Conservation (phyloP, 768 basidiomycete genomes). For the Boletus fagicola region DNA sequence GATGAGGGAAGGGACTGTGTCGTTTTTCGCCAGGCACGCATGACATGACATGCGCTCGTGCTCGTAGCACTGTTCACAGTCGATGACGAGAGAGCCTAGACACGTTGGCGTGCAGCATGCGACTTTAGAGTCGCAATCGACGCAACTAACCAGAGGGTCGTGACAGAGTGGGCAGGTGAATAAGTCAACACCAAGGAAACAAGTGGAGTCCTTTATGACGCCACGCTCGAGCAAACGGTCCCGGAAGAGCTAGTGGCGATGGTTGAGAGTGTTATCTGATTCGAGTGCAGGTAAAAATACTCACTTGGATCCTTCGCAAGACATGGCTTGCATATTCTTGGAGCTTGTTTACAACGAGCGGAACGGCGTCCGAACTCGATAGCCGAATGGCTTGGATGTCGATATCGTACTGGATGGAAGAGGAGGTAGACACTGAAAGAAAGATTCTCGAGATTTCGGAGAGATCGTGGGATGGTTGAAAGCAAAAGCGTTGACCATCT, state of each 20-base stretch:
- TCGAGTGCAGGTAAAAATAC: background rate
- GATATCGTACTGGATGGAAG: conserved; percentile 2
- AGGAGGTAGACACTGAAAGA: conserved; percentile 6
- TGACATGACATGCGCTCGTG: conserved; percentile 7
- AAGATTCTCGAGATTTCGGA: conserved; percentile 11
- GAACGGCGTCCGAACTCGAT: background rate
- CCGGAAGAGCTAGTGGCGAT: conserved; percentile 10
- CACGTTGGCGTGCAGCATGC: background rate
- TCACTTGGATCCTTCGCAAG: conserved; percentile 7
- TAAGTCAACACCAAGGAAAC: conserved; percentile 10
- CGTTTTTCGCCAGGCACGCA: conserved; percentile 2
- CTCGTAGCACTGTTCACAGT: conserved; percentile 1
- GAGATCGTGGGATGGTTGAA: conserved; percentile 16
- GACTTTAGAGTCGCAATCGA: conserved; percentile 12
- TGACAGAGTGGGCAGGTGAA: conserved; percentile 16
- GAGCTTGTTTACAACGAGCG: conserved; percentile 1
- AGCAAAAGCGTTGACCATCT: conserved; percentile 6
- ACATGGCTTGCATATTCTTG: conserved; percentile 6
- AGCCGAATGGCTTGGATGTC: conserved; percentile 1
- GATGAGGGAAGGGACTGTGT: conserved; percentile 3
- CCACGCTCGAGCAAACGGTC: conserved; percentile 2
- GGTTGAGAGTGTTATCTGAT: background rate
- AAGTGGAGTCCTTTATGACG: background rate
- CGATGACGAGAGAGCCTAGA: background rate
- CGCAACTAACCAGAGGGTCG: background rate